Conservation (phyloP, 768 basidiomycete genomes). For the Rubroboletus satanas region DNA sequence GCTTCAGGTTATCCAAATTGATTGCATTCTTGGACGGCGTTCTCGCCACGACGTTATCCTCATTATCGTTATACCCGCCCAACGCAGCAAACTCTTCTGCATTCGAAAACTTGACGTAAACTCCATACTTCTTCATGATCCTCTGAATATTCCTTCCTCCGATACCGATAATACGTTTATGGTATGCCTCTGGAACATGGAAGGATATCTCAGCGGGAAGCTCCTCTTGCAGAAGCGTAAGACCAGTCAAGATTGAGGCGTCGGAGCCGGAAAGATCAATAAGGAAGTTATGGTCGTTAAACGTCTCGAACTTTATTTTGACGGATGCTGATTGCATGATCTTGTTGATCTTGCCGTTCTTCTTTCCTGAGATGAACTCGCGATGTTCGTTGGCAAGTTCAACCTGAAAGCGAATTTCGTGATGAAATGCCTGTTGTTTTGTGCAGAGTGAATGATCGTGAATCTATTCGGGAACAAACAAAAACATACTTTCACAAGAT, state of each 20-base stretch:
- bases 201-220: slow-evolving; percentile 98
- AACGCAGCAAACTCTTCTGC: slow-evolving; percentile 94
- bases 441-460: not conserved
- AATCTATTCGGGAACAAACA: not conserved
- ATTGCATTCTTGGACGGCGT: slow-evolving; percentile 97
- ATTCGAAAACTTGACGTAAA: slow-evolving; percentile 98
- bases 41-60: slow-evolving; percentile 97
- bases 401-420: slow-evolving; percentile 97
- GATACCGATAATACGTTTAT: slow-evolving; percentile 98
- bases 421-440: slow-evolving; percentile 72
- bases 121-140: slow-evolving; percentile 99
- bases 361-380: slow-evolving; percentile 98
- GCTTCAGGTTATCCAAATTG: slow-evolving; percentile 92
- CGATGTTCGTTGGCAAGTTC: slow-evolving; percentile 97
- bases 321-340: slow-evolving; percentile 97
- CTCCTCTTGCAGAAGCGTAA: slow-evolving; percentile 91
- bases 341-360: slow-evolving; percentile 99
- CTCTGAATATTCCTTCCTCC: slow-evolving; percentile 97
- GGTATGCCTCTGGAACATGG: slow-evolving; percentile 96
- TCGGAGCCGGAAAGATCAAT: slow-evolving; percentile 89
- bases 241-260: slow-evolving; percentile 78
- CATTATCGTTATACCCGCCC: slow-evolving; percentile 94
- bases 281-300: slow-evolving; percentile 93
- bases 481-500: slow-evolving; percentile 75
- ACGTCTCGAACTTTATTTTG: slow-evolving; percentile 98